These are phyloP conservation scores for Xylaria sp. DNA, from an alignment of 2,329 filamentous ascomycete genomes.

Conservation along the genomic window DNA sequence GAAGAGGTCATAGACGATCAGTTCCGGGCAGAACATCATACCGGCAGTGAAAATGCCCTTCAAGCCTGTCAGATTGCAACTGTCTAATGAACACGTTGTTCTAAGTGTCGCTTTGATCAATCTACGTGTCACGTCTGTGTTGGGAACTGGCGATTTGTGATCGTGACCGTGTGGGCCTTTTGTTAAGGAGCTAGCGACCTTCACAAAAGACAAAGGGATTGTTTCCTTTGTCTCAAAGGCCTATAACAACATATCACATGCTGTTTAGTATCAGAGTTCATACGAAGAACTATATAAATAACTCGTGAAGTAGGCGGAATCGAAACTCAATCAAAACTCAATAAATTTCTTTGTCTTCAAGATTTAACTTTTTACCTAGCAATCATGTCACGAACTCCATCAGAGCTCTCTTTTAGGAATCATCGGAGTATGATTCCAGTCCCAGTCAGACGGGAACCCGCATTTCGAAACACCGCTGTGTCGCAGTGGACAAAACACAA, in stretches of 20 bases:
- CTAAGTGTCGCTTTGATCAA: neutral
- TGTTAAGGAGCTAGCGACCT: neutral
- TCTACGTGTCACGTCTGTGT: neutral
- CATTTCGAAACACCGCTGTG: neutral
- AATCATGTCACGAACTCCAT: neutral
- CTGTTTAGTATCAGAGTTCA: neutral
- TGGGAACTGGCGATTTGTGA: neutral
- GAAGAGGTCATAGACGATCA: neutral
- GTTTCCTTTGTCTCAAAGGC: neutral
- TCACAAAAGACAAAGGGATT: neutral
- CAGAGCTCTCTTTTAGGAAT: neutral
- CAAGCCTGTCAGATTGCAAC: neutral
- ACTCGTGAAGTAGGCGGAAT: neutral
- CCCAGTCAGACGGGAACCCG: neutral
- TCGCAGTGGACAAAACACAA: conserved; percentile 13
- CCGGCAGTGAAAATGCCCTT: neutral
- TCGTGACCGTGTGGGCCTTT: neutral
- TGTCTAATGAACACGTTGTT: neutral
- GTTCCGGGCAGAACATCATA: neutral
- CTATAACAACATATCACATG: neutral
- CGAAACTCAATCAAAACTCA: too few species aligned
- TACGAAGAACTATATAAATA: neutral
- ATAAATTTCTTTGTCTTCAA: neutral
- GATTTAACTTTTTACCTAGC: neutral
- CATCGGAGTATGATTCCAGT: neutral